Base-by-base conservation (phyloP, 495 filamentous ascomycete species). In the Penicillium parvum region DNA sequence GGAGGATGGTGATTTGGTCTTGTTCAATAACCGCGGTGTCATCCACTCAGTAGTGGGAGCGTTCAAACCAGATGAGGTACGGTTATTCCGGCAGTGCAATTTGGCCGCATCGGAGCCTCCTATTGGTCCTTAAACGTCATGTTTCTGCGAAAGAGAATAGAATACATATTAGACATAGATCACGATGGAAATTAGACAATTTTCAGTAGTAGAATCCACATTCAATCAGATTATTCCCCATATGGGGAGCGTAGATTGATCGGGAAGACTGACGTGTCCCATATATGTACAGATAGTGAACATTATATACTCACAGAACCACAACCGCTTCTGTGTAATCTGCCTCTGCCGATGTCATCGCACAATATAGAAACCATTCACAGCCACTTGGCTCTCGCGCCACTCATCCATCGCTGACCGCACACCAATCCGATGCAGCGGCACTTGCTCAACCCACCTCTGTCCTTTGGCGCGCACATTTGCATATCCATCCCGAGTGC, bases 21-120 rank as follows among this genome's bases (percentile, higher is more conserved):
- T 88, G 22, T 87, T 88, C 58, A 80, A 87, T 51, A 87, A 87
- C 55, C 76, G 82, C 7, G 84, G 83, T 1, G 73, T 86, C 15
- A 49, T 87, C 37, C 84, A 89, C 59, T 78, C 77, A 3, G 83
- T 88, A 26, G 84, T 86, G 0, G 85, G 84, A 1, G 82, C 82
- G 1, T 88, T 89, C 60, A 75, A 73, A 30, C 73, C 79, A 12
- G 81, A 83, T 23, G 83, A 88, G 66, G 76, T 85, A 17, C 62
- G 84, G 18, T 47, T 89, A 43, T 88, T 89, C 50, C 64, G 84
- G 40, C 85, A 89, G 69, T 87, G 83, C 64, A 88, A 88, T 56
- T 66, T 86, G 58, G 82, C 83, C 22, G 81, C 77, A 8, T 55
- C 48, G 4, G 54, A 55, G 19, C 41, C 53, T 4, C 57, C 57